Evolutionary conservation across 306 rosid species (phyloP).

Genomic region (Prunus mira): DNA sequence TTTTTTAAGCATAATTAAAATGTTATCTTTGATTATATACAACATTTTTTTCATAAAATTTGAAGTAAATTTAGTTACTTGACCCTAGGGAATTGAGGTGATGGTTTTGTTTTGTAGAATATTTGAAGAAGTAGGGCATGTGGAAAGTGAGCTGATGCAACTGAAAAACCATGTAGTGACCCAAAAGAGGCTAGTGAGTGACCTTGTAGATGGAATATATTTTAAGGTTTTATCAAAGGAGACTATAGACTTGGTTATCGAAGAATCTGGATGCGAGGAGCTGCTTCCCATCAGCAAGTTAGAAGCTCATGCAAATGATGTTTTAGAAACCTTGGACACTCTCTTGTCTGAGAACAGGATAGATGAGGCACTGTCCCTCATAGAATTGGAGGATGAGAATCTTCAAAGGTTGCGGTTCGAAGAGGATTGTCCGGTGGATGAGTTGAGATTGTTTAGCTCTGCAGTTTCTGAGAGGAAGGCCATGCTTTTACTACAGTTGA

Average conservation of each 20-base stretch:
- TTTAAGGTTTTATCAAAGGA: slow-evolving; percentile 39
- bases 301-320: slow-evolving; percentile 41
- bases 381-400: slow-evolving; percentile 53
- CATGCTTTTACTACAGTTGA: slow-evolving; percentile 30
- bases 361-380: slow-evolving; percentile 53
- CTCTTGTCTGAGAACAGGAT: slow-evolving; percentile 52
- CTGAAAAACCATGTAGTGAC: slow-evolving; percentile 51
- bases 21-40: neutral
- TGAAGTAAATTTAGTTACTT: neutral
- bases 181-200: slow-evolving; percentile 50
- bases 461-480: slow-evolving; percentile 52
- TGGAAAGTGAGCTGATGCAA: slow-evolving; percentile 53
- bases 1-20: neutral
- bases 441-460: slow-evolving; percentile 32
- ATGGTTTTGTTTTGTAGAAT: slow-evolving; percentile 40
- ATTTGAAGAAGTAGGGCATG: slow-evolving; percentile 46
- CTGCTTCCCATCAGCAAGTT: slow-evolving; percentile 32
- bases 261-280: slow-evolving; percentile 21
- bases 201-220: slow-evolving; percentile 45
- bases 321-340: slow-evolving; percentile 56
- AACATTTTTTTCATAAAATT: neutral
- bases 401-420: slow-evolving; percentile 40
- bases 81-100: neutral
- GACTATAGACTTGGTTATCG: slow-evolving; percentile 24
- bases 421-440: slow-evolving; percentile 18